These are phyloP conservation scores for Oryza nivara DNA, from an alignment of 176 grass and related monocot species.

Conservation along the genomic window DNA sequence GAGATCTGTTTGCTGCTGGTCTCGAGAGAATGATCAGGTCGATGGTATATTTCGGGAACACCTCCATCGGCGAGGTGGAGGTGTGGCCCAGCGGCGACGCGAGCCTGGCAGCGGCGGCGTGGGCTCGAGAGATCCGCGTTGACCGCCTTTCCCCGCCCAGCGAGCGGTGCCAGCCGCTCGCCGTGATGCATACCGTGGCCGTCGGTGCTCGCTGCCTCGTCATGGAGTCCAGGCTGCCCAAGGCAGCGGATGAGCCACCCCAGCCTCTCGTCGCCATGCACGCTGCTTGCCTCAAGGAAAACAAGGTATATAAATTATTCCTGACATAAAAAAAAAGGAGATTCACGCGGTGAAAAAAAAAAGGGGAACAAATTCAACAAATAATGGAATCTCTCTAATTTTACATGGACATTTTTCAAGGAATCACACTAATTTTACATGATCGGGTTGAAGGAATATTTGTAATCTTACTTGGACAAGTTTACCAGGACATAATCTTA, in stretches of 20 bases:
- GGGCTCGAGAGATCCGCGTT: conserved; percentile 83
- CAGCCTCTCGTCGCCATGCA: conserved; percentile 76
- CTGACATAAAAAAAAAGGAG: conserved; percentile 49
- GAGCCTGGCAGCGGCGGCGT: conserved; percentile 43
- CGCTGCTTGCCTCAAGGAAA: conserved; percentile 85
- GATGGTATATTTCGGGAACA: conserved; percentile 80
- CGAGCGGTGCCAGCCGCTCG: conserved; percentile 89
- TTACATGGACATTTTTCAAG: conserved; percentile 40
- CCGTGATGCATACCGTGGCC: conserved; percentile 81
- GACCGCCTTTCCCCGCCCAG: conserved; percentile 83
- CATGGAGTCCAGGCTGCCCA: conserved; percentile 77
- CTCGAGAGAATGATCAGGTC: conserved; percentile 89
- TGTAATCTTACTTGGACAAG: conserved; percentile 30
- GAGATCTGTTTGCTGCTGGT: conserved; percentile 50
- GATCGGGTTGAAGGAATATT: neutral
- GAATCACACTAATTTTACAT: conserved; percentile 34
- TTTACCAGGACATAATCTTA: conserved; percentile 8
- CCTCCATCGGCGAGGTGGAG: conserved; percentile 85
- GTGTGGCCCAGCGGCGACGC: conserved; percentile 80
- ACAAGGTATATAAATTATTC: conserved; percentile 95
- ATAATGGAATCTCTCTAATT: conserved; percentile 42
- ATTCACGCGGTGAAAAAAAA: conserved; percentile 18
- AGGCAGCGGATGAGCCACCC: conserved; percentile 56
- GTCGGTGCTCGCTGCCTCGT: conserved; percentile 72
- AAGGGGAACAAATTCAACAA: conserved; percentile 11